phyloP scores from a whole-genome alignment of 768 basidiomycete species.

The Rhodotorula paludigena region DNA sequence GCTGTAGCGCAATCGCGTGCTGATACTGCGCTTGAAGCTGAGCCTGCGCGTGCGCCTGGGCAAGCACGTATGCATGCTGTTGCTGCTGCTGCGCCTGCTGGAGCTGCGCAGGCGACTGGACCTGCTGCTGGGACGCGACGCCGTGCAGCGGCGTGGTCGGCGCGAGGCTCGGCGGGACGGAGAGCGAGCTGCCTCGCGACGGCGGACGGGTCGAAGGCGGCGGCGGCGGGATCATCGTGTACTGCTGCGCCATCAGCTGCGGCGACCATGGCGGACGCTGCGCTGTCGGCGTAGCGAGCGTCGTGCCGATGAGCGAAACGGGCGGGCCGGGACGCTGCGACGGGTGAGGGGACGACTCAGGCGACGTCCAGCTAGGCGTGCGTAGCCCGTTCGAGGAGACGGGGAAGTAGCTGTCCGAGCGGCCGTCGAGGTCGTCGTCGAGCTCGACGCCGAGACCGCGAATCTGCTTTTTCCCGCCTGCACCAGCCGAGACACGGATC shows the following conservation, averaged over 20 bases:
- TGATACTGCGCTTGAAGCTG: constrained; percentile 33
- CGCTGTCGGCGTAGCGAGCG: not conserved
- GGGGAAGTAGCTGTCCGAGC: not conserved
- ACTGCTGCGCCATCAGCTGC: not conserved
- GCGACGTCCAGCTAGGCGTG: not conserved
- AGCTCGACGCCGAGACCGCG: not conserved
- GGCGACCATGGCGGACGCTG: not conserved
- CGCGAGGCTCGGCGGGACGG: constrained; percentile 8
- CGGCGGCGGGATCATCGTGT: not conserved
- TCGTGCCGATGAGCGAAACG: not conserved
- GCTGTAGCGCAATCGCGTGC: constrained; percentile 24
- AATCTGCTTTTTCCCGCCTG: not conserved
- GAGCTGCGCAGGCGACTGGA: not conserved
- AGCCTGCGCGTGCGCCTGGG: constrained; percentile 28
- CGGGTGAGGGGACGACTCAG: constrained; percentile 1
- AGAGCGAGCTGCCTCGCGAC: constrained; percentile 18
- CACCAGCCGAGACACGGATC: not conserved
- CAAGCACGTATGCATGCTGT: constrained; percentile 17
- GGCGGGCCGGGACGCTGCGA: not conserved
- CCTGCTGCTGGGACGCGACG: not conserved
- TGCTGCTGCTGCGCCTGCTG: constrained; percentile 27
- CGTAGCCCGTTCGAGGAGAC: not conserved
- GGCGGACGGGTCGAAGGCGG: constrained; percentile 9
- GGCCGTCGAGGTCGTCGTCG: not conserved
- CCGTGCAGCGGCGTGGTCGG: not conserved